These are phyloP conservation scores for Diatrype stigma DNA, from an alignment of 2,329 filamentous ascomycete species.

Conservation along the genomic window DNA sequence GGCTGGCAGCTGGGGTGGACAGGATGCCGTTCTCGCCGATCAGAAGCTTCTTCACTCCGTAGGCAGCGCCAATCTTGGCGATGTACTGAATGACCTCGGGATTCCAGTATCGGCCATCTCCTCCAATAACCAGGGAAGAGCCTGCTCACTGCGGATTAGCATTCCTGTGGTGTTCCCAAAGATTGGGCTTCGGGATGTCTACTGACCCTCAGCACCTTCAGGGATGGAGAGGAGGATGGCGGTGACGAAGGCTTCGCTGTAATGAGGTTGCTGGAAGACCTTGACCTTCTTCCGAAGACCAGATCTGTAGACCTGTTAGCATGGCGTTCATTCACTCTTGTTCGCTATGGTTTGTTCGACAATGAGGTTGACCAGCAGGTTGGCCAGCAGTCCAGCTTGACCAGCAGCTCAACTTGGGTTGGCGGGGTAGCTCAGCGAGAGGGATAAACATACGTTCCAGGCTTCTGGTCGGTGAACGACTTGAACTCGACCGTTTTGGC, in stretches of 20 bases:
- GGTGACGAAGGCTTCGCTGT: slow-evolving; percentile 92
- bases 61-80: slow-evolving; percentile 93
- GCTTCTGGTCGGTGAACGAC: slow-evolving; percentile 94
- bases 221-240: slow-evolving; percentile 95
- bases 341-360: no score
- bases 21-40: slow-evolving; percentile 96
- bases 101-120: slow-evolving; percentile 96
- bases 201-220: slow-evolving; percentile 75
- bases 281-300: slow-evolving; percentile 99
- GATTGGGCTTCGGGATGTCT: neutral
- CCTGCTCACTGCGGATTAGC: slow-evolving; percentile 30
- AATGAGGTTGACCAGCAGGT: slow-evolving; percentile 1
- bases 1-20: slow-evolving; percentile 92
- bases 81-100: slow-evolving; percentile 95
- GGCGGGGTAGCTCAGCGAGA: slow-evolving; percentile 28
- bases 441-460: slow-evolving; percentile 78
- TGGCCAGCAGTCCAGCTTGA: slow-evolving; percentile 3
- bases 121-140: slow-evolving; percentile 90
- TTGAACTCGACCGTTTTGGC: slow-evolving; percentile 74
- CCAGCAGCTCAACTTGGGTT: slow-evolving; percentile 11
- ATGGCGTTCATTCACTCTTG: slow-evolving; percentile 2
- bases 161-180: neutral
- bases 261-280: slow-evolving; percentile 92
- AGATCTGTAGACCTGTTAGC: slow-evolving; percentile 56
- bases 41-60: slow-evolving; percentile 97